phyloP scores from a whole-genome alignment of 495 filamentous ascomycete genomes.

The Lepidopterella palustris region DNA sequence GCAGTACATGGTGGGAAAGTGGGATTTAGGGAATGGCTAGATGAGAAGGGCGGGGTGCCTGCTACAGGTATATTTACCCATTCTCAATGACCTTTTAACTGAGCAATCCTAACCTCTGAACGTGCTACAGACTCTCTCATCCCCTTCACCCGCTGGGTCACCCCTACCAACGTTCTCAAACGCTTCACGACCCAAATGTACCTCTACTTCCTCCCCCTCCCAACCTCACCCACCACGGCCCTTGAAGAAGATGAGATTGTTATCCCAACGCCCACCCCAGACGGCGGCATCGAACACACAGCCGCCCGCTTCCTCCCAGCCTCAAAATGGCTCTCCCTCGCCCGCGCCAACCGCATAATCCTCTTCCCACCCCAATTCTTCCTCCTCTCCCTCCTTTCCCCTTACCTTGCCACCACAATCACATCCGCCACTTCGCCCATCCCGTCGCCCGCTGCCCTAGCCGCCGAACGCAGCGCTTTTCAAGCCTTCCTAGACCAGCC shows the following conservation, averaged over 20 bases:
- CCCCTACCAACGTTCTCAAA: constrained; percentile 61
- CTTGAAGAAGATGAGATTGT: constrained; percentile 29
- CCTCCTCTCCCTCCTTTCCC: constrained; percentile 59
- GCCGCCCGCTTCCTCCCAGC: constrained; percentile 70
- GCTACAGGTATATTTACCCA: constrained; percentile 52
- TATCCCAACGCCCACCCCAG: constrained; percentile 60
- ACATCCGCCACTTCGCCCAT: constrained; percentile 26
- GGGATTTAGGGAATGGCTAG: constrained; percentile 62
- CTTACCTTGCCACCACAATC: constrained; percentile 46
- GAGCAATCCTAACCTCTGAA: no score
- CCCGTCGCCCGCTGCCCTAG: constrained; percentile 40
- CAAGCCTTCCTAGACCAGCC: constrained; percentile 46
- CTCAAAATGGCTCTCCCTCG: constrained; percentile 58
- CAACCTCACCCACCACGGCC: constrained; percentile 31
- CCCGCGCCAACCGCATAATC: constrained; percentile 59
- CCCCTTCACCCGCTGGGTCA: constrained; percentile 90
- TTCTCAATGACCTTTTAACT: not conserved
- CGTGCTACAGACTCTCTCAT: constrained; percentile 50
- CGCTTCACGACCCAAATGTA: constrained; percentile 96
- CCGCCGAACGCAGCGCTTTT: constrained; percentile 50
- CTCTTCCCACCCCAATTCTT: constrained; percentile 89
- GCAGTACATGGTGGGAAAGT: constrained; percentile 57
- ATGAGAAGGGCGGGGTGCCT: constrained; percentile 50
- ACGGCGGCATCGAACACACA: constrained; percentile 81
- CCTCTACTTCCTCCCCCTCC: constrained; percentile 79